Evolutionary conservation across 2,329 filamentous ascomycete genomes (phyloP), one percentile per base, ranked within the genome.

Genomic region (Botrytis sinoallii): DNA sequence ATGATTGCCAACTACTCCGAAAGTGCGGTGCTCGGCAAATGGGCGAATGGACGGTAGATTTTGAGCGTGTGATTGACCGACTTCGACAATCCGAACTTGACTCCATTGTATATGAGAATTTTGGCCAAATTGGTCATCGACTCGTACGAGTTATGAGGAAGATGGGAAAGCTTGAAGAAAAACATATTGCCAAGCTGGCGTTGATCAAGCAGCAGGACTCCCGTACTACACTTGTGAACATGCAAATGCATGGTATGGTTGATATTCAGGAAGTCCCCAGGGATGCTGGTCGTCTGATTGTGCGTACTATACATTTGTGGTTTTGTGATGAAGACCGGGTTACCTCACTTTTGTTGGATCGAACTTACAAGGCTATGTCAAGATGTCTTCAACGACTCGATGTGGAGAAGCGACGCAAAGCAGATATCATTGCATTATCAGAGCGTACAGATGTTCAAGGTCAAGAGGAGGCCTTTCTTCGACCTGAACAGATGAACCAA

Each of bases 161-260:
- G 74, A 94, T 95, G 80, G 96, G 96, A 71, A 97, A 96, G 80
- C 86, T 98, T n/a, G 95, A 98, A 77, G 96, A 99, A 82, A 97
- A 97, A 82, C 91, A 93, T 75, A 86, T 98, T 20, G 92, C 93
- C 55, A 90, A 91, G 68, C 87, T 94, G 73, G 93, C 92, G 71
- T 88, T 99, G 75, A 91, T 98, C 85, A 92, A 92, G 73, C 93
- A 95, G 79, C 90, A 92, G 74, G 93, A 97, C 71, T 89, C 98
- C 38, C 93, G 96, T 65, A 90, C 91, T 74, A 92, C 94, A 75
- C 91, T 98, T 83, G 91, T 93, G 22, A 90, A 91, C 75, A 93
- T 99, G 87, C 93, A 97, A 78, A 91, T 94, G 81, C 90, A 90
- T 29, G 95, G 96, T 2, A 91, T 96, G 75, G 90, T 97, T 20